Conservation (phyloP, 2,329 filamentous ascomycete genomes). For the Paramyrothecium roridum region DNA sequence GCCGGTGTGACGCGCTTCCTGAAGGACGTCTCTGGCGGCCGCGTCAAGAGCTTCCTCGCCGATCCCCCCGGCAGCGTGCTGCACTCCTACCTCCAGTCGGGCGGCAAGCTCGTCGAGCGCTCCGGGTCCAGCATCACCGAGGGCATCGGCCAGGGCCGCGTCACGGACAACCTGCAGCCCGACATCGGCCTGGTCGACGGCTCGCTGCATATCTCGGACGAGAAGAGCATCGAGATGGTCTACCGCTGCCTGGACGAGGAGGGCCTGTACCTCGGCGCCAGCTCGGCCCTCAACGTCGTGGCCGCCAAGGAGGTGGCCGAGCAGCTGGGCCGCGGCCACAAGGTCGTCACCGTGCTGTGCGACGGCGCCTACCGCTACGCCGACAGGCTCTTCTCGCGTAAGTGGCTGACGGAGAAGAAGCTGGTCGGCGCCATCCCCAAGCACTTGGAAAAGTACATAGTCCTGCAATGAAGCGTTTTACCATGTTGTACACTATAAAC, state of each 20-base stretch:
- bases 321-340: slow-evolving; percentile 83
- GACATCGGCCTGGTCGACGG: slow-evolving; percentile 85
- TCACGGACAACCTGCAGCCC: slow-evolving; percentile 90
- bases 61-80: slow-evolving; percentile 93
- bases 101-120: slow-evolving; percentile 79
- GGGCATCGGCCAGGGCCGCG: slow-evolving; percentile 92
- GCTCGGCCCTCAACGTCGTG: slow-evolving; percentile 90
- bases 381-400: slow-evolving; percentile 85
- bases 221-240: slow-evolving; percentile 96
- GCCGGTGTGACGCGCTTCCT: too few species aligned
- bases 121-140: slow-evolving; percentile 89
- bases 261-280: slow-evolving; percentile 90
- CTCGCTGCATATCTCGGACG: slow-evolving; percentile 79
- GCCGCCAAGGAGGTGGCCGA: slow-evolving; percentile 92
- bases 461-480: slow-evolving; percentile 59
- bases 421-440: slow-evolving; percentile 77
- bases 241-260: slow-evolving; percentile 96
- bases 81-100: slow-evolving; percentile 85
- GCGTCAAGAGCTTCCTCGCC: slow-evolving; percentile 83
- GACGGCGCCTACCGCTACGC: slow-evolving; percentile 98
- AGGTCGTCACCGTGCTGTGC: slow-evolving; percentile 89
- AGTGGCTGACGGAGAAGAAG: slow-evolving; percentile 86
- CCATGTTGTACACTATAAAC: slow-evolving; percentile 21
- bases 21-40: slow-evolving; percentile 75
- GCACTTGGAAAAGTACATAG: slow-evolving; percentile 89